Evolutionary conservation across 306 rosid genomes (phyloP), one percentile per base, ranked within the genome.

Genomic region (Hylodesmum podocarpum): DNA sequence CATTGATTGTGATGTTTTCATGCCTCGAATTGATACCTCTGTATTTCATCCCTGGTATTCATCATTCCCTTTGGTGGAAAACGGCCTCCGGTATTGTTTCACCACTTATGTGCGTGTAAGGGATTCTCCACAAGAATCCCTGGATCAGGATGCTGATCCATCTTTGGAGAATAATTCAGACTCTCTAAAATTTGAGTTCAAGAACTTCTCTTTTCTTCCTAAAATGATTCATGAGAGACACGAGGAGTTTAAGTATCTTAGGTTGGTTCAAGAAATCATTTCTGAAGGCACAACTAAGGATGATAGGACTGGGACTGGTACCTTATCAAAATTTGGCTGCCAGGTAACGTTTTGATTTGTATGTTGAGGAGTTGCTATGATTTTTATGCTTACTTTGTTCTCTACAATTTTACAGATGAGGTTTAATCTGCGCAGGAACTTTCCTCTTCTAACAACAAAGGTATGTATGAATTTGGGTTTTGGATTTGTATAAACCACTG

Each of bases 231-330:
- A 90, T 75, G 98, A 89, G 81, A 89, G 80, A 33, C 99, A 95
- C 12, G 99, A 95, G 78, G 99, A 95, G 87, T 79, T 84, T 80
- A 70, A 75, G 39, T 95, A 95, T 87, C 88, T 95, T 44, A 88
- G 83, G 57, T 71, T 95, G 84, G 96, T 95, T 63, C 87, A 86
- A 86, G 97, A 92, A 82, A 87, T 89, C 72, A 86, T 95, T 77
- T 84, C 96, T 47, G 87, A 89, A 83, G 99, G 99, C 43, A 83
- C 85, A 37, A 8, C 80, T 66, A 95, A 91, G 87, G 97, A 91
- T 70, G 99, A 95, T 75, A 90, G 98, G 83, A 92, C 98, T 6
- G 98, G 99, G 69, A 95, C 99, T 39, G 99, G 99, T 77, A 95
- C 97, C 78, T 82, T 92, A 75, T 95, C 99, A 1, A 89, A 78